phyloP scores from a whole-genome alignment of 371 early-diverging fungal species.

The Mortierella sp. region DNA sequence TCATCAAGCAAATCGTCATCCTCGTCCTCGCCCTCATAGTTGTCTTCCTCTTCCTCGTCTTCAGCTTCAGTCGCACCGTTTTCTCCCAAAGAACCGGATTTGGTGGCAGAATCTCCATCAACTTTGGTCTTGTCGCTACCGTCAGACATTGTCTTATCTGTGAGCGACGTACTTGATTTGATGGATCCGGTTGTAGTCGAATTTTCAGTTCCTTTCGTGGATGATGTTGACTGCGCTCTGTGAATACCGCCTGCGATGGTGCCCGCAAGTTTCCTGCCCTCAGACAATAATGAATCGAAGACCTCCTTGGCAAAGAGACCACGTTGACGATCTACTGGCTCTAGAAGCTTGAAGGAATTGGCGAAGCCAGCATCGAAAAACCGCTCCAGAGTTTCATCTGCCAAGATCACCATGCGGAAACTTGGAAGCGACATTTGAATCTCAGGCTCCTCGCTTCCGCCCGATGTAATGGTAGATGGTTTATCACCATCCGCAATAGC shows the following conservation, averaged over 20 bases:
- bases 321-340: conserved; percentile 72
- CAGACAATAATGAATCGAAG: conserved; percentile 67
- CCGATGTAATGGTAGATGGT: neutral
- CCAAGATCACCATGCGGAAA: conserved; percentile 80
- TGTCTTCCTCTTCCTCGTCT: conserved; percentile 35
- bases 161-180: conserved; percentile 7
- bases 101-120: neutral
- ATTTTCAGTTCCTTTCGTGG: conserved; percentile 9
- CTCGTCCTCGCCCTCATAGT: conserved; percentile 38
- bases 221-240: conserved; percentile 9
- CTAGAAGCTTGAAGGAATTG: conserved; percentile 71
- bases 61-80: conserved; percentile 1
- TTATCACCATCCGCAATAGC: conserved; percentile 11
- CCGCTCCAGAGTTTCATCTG: conserved; percentile 77
- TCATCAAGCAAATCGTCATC: conserved; percentile 54
- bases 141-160: conserved; percentile 8
- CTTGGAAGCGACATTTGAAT: conserved; percentile 62
- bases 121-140: neutral
- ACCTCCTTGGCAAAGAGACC: conserved; percentile 67
- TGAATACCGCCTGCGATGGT: conserved; percentile 51
- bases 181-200: conserved; percentile 9
- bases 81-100: conserved; percentile 1
- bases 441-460: conserved; percentile 37
- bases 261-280: conserved; percentile 66
- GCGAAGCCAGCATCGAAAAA: conserved; percentile 80